These are phyloP conservation scores for Mrakia blollopis DNA, from an alignment of 768 basidiomycete species.

Conservation along the genomic window DNA sequence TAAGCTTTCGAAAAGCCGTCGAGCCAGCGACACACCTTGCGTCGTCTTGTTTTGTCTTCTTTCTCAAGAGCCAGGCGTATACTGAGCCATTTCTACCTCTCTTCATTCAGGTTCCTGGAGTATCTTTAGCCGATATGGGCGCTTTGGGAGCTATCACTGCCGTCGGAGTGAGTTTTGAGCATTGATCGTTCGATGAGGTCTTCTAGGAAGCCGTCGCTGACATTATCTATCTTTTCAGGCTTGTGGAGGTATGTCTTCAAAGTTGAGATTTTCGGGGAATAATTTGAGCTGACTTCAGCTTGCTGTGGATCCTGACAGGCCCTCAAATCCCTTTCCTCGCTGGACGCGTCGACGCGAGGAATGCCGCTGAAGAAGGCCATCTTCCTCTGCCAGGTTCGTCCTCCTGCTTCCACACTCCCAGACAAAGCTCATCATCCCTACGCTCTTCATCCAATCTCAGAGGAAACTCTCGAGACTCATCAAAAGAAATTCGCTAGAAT, in stretches of 20 bases:
- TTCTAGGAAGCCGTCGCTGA: no score
- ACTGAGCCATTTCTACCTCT: background rate
- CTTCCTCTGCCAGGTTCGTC: conserved; percentile 17
- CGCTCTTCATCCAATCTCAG: background rate
- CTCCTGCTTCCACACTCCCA: background rate
- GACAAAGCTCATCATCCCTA: background rate
- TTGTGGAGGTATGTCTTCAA: conserved; percentile 27
- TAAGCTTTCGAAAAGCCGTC: background rate
- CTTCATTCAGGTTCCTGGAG: background rate
- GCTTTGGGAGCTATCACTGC: conserved; percentile 27
- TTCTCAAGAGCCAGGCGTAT: no score
- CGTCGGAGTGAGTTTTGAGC: conserved; percentile 11
- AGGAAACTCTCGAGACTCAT: conserved; percentile 26
- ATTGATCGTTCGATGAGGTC: background rate
- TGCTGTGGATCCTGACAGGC: background rate
- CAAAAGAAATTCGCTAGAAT: conserved; percentile 27
- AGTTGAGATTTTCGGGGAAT: no score
- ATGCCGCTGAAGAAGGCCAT: conserved; percentile 5
- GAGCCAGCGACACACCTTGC: background rate
- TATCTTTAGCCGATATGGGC: conserved; percentile 19
- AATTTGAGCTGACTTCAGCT: no score
- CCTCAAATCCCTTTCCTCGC: conserved; percentile 27
- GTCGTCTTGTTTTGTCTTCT: background rate
- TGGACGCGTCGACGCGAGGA: conserved; percentile 16
- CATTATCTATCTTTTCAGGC: background rate